Base-by-base conservation (phyloP, 768 basidiomycete species). In the Boletus speciosus region DNA sequence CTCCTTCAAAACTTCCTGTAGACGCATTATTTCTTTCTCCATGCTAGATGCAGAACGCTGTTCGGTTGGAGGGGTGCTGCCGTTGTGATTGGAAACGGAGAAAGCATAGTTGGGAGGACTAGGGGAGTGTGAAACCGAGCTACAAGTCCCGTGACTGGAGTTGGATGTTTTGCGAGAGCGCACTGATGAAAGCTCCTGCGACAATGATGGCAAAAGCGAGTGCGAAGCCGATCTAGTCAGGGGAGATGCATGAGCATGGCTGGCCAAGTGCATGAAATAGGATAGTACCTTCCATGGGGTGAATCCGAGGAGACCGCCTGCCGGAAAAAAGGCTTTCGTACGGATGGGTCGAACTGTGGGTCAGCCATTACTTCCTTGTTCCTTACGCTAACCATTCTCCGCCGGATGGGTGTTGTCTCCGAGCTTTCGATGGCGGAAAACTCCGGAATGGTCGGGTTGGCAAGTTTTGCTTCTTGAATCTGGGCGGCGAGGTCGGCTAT, bases 401-500 rank as follows among this genome's bases (percentile, higher is more conserved):
- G 75, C 59, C 82, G 77, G 40, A 76, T 63, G 32, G 79, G 66
- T 14, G 72, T 72, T 9, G 70, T 69, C 51, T 87, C 87, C 50
- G 50, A 59, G 34, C 76, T 76, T 29, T 76, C 78, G 27, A 57
- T 46, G 25, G 66, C 57, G 14, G 75, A 70, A 19, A 75, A 68
- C 46, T 83, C 81, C 7, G 73, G 66, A 38, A 74, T 64, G 19
- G 67, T 60, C 8, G 79, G 68, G 57, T 79, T 82, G 61, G 76
- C 80, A 42, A 93, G 81, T 62, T 87, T 92, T 8, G 84, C 81
- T 66, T 96, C 95, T 64, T 94, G 84, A 32, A 96, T 85, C 69
- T 97, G 93, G n/a, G 85, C 81, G 16, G 88, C 86, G 38, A 99
- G 81, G 62, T 95, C 93, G n/a, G 89, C 88, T 54, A 99, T 96